Evolutionary conservation across 2,329 filamentous ascomycete genomes (phyloP).

Genomic region (Diplodia mutila): DNA sequence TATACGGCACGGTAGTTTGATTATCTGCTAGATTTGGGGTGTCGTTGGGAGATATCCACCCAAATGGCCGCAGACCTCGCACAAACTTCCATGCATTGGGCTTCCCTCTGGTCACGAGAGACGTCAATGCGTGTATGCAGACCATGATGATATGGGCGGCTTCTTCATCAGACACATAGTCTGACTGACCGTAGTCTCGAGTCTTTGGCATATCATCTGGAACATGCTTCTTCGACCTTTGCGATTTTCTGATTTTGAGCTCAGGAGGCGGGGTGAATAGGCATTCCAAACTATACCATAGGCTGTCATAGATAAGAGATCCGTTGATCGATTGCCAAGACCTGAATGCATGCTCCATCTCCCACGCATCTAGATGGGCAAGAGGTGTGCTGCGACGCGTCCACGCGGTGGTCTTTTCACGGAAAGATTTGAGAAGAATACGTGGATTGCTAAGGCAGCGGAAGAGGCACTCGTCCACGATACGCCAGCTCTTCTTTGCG

Average conservation of each 20-base stretch:
- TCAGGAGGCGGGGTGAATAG: constrained; percentile 42
- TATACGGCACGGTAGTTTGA: constrained; percentile 13
- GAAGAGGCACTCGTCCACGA: constrained; percentile 16
- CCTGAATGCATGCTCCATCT: constrained; percentile 38
- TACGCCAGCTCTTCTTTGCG: constrained; percentile 3
- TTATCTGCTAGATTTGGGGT: constrained; percentile 10
- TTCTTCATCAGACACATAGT: constrained; percentile 34
- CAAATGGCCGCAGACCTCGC: constrained; percentile 7
- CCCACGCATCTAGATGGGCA: constrained; percentile 34
- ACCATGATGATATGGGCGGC: constrained; percentile 48
- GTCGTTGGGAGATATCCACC: constrained; percentile 15
- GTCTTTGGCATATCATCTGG: constrained; percentile 3
- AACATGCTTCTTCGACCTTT: neutral
- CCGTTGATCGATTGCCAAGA: constrained; percentile 41
- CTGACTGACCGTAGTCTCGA: neutral
- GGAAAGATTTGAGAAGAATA: constrained; percentile 16
- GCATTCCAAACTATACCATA: constrained; percentile 38
- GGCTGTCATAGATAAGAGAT: constrained; percentile 42
- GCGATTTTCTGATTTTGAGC: constrained; percentile 29
- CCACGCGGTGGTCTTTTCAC: constrained; percentile 5
- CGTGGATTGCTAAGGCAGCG: constrained; percentile 19
- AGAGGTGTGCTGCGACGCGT: neutral
- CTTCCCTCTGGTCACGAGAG: constrained; percentile 36
- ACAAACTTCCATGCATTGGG: constrained; percentile 25
- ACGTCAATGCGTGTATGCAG: constrained; percentile 46